Evolutionary conservation across 73 alveolate genomes (phyloP).

Genomic region (Tetrahymena thermophila): DNA sequence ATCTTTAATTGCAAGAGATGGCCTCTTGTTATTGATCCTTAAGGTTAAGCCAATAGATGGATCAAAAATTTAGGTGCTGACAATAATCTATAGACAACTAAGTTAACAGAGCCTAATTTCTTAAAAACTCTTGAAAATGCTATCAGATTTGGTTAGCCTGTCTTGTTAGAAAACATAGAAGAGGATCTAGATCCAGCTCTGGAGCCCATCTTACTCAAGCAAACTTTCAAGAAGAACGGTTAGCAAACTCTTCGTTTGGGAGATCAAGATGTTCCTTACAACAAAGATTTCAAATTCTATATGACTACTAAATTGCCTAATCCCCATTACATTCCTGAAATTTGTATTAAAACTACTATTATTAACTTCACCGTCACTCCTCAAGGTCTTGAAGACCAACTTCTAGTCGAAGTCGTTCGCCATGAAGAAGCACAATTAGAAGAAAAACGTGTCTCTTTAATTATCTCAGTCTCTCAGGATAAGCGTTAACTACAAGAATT

Average conservation of each 20-base stretch:
- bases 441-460: conserved; percentile 91
- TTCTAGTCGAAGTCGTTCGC: conserved; percentile 97
- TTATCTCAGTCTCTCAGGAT: conserved; percentile 90
- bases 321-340: conserved; percentile 99
- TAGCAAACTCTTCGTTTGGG: conserved; percentile 91
- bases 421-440: conserved; percentile 98
- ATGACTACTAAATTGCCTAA: conserved; percentile 99
- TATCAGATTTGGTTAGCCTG: conserved; percentile 96
- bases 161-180: conserved; percentile 96
- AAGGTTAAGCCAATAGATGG: conserved; percentile 99
- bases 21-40: conserved; percentile 99
- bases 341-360: conserved; percentile 96
- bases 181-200: conserved; percentile 98
- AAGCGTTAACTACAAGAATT: conserved; percentile 90
- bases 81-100: conserved; percentile 80
- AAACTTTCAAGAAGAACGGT: conserved; percentile 94
- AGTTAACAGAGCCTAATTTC: conserved; percentile 92
- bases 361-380: conserved; percentile 99
- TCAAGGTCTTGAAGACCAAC: conserved; percentile 99
- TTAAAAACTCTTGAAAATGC: conserved; percentile 94
- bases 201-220: conserved; percentile 97
- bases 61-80: conserved; percentile 95
- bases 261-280: conserved; percentile 95
- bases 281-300: conserved; percentile 91
- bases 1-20: conserved; percentile 97